phyloP scores from a whole-genome alignment of 805 yeast species.

The Pichia cabralensis region DNA sequence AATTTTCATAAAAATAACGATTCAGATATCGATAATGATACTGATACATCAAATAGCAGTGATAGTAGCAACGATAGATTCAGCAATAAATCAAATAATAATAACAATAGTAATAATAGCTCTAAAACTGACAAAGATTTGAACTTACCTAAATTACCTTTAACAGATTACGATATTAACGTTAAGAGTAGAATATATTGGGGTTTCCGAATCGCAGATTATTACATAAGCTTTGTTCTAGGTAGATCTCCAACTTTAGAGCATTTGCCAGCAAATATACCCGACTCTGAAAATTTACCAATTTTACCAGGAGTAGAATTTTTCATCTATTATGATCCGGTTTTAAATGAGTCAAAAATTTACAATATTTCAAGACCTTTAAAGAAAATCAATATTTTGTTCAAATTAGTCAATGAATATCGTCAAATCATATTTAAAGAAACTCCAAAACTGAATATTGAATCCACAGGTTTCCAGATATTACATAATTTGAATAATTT shows the following conservation, averaged over 20 bases:
- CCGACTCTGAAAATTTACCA: conserved; percentile 2
- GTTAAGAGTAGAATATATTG: conserved; percentile 50
- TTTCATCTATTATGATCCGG: conserved; percentile 3
- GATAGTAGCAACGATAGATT: too few species aligned
- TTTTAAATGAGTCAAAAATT: background rate
- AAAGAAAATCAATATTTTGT: background rate
- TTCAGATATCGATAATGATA: too few species aligned
- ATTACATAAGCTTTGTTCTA: conserved; percentile 45
- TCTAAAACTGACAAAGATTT: too few species aligned
- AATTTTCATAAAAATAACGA: too few species aligned
- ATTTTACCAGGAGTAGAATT: conserved; percentile 2
- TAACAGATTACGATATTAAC: conserved; percentile 6
- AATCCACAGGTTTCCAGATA: background rate
- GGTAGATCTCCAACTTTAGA: conserved; percentile 46
- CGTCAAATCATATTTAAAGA: background rate
- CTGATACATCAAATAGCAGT: too few species aligned
- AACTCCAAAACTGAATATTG: background rate
- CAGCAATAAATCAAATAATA: too few species aligned
- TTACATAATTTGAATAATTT: background rate
- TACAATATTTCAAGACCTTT: conserved; percentile 3
- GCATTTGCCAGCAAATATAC: conserved; percentile 2
- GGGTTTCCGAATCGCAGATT: conserved; percentile 58
- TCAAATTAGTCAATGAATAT: conserved; percentile 1
- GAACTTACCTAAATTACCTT: too few species aligned
- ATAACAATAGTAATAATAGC: too few species aligned